A percentile compares a stretch with the other conserved stretches of the same genome.
These are phyloP conservation scores for Globisporangium perplexum DNA, from an alignment of 352 stramenopile genomes.

Conservation along the genomic window DNA sequence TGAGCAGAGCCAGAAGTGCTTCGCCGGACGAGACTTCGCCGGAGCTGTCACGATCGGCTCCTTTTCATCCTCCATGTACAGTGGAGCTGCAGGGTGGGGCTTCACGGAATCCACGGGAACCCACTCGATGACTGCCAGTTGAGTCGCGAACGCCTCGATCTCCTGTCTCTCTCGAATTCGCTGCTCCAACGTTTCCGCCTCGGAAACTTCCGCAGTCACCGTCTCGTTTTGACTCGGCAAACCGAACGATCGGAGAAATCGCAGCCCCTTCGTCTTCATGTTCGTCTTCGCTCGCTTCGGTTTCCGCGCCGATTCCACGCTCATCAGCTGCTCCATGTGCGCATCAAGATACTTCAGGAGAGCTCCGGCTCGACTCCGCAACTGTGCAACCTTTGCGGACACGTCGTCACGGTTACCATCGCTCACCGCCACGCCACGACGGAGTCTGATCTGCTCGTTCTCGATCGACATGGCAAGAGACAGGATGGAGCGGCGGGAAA, in stretches of 20 bases:
- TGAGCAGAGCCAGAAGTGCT: conserved; percentile 54
- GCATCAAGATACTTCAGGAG: conserved; percentile 68
- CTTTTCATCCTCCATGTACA: conserved; percentile 25
- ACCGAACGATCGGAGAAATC: conserved; percentile 45
- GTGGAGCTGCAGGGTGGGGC: conserved; percentile 28
- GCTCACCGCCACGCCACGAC: background rate
- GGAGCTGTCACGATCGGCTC: conserved; percentile 40
- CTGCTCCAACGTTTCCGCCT: conserved; percentile 26
- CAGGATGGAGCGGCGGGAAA: conserved; percentile 58
- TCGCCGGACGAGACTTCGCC: conserved; percentile 27
- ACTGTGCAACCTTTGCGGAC: conserved; percentile 12
- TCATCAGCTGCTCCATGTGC: conserved; percentile 49
- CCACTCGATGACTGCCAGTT: conserved; percentile 52
- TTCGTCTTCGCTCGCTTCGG: conserved; percentile 25
- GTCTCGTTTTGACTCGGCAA: conserved; percentile 14
- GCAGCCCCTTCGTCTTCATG: conserved; percentile 48
- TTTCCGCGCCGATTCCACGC: conserved; percentile 15
- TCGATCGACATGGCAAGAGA: conserved; percentile 56
- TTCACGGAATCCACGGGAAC: conserved; percentile 41
- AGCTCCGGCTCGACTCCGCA: conserved; percentile 33
- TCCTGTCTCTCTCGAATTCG: conserved; percentile 30
- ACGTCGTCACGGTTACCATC: conserved; percentile 11
- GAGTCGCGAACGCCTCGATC: conserved; percentile 60
- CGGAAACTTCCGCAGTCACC: background rate
- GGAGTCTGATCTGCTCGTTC: conserved; percentile 37